Base-by-base conservation (phyloP, 2,329 filamentous ascomycete species). In the Apiospora rasikravindrae region DNA sequence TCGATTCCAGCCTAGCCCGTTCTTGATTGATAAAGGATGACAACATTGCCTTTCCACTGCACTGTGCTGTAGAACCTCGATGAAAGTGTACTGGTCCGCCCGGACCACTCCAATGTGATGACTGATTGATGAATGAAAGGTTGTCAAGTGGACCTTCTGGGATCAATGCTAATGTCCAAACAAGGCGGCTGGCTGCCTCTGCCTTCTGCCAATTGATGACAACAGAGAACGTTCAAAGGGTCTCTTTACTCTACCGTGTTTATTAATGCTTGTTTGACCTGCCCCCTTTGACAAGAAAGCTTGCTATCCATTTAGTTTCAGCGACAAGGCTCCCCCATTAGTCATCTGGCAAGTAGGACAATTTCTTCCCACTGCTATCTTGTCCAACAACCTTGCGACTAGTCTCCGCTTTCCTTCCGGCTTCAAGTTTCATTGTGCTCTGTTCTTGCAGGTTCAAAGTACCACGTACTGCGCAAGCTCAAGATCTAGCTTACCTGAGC, bases 391-490 rank as follows among this genome's bases (percentile, higher is more conserved):
- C 10, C 57, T 64, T 64, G 57, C 57, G 19, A 64, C 57, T 40
- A 40, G 57, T 40, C 57, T 64, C 57, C 33, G 57, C 57, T 61
- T 61, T 61, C 53, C 37, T 33, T 37, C 29, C 57, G 57, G 57
- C 57, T 64, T 64, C 57, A 40, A 64, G 57, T 37, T 64, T 64
- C 57, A 64, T 40, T 64, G 57, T 64, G 57, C n/a, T 40, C 57
- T 64, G 57, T 64, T 40, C 57, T 24, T 33, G n/a, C 33, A n/a
- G 33, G 33, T 64, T 40, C 33, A 40, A 40, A 16, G 53, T 61
- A 61, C 53, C 29, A 14, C 29, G 26, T 37, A 19, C 57, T 40
- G 57, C 22, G 57, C 57, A 40, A 64, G 57, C 33, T 37, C 33
- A 40, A 40, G 57, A 64, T 64, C 57, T 37, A 64, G 57, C 57